Evolutionary conservation across 495 filamentous ascomycete species (phyloP), one percentile per base, ranked within the genome.

Genomic region (Pyrenopolyporus hunteri): DNA sequence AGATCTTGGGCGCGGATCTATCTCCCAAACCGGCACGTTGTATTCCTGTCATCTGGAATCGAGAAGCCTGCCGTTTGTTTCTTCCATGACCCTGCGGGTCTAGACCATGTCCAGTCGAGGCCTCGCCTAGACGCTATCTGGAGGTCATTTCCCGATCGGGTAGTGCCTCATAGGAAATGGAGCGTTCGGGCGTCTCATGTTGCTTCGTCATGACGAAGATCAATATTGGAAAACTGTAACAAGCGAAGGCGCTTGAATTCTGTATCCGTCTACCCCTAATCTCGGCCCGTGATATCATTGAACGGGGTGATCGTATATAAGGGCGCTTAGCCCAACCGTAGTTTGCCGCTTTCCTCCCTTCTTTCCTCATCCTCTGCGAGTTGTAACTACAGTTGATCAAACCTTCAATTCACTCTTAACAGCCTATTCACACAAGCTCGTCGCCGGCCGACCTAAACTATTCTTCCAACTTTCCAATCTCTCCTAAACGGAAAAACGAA

Each of bases 371-470:
- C 64, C 59, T 63, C 53, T 67, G 36, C 36, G 46, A 58, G 43
- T 53, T 48, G 37, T 28, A 37, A 37, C 54, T 59, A 33, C 45
- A 57, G 53, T 66, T 67, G 49, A 61, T 57, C 55, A 66, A 45
- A 7, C 42, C 36, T 70, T 70, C 67, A 36, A 59, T 70, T 67
- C 67, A 16, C 11, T 53, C 36, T 55, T 32, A 51, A 31, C 47
- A 55, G 54, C 44, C 67, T 70, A 70, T 67, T 70, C 58, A 40
- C 23, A 64, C 51, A 60, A 63, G 63, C 63, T 72, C 70, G 77
- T 79, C 77, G 77, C 77, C 75, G 77, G 77, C 72, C 77, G 77
- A 79, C 77, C 68, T 72, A 70, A 63, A 64, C 64, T 62, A 40
- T 59, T 67, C 62, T 37, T 64, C 51, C 46, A 58, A 45, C 48